phyloP scores from a whole-genome alignment of 2,329 filamentous ascomycete genomes.

The Microdochium nivale region DNA sequence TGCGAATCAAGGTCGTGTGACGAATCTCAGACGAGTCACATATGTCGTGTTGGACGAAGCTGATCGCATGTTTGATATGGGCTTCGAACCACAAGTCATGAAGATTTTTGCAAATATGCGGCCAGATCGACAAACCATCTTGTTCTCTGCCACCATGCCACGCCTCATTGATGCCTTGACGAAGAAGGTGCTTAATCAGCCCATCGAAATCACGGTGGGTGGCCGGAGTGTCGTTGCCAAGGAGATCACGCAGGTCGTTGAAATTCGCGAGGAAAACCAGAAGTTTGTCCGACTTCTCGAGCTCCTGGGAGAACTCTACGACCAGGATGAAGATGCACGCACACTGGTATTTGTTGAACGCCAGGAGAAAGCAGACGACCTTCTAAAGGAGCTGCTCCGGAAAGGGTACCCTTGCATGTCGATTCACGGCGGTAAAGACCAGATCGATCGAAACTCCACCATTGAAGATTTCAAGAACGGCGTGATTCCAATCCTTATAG shows the following conservation, averaged over 20 bases:
- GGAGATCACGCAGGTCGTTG: conserved; percentile 89
- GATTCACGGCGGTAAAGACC: conserved; percentile 89
- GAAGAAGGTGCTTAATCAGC: conserved; percentile 76
- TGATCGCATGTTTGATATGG: conserved; percentile 99
- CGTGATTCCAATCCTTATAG: conserved; percentile 80
- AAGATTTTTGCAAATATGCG: conserved; percentile 90
- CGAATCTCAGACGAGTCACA: conserved; percentile 79
- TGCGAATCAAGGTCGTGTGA: conserved; percentile 89
- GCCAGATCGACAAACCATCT: conserved; percentile 84
- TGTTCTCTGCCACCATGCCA: conserved; percentile 96
- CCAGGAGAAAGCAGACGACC: conserved; percentile 79
- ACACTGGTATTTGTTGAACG: conserved; percentile 87
- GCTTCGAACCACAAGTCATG: conserved; percentile 96
- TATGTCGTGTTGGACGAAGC: conserved; percentile 96
- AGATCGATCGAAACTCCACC: conserved; percentile 85
- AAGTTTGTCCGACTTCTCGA: conserved; percentile 83
- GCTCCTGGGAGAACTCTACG: conserved; percentile 78
- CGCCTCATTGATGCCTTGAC: conserved; percentile 85
- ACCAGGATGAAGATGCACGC: conserved; percentile 80
- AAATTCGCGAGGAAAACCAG: conserved; percentile 70
- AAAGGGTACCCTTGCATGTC: conserved; percentile 90
- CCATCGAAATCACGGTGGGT: conserved; percentile 87
- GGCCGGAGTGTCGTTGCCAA: conserved; percentile 79
- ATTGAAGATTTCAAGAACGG: conserved; percentile 92
- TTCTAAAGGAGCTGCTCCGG: conserved; percentile 68